Base-by-base conservation (phyloP, 73 alveolate genomes). In the Urostyla sp. region DNA sequence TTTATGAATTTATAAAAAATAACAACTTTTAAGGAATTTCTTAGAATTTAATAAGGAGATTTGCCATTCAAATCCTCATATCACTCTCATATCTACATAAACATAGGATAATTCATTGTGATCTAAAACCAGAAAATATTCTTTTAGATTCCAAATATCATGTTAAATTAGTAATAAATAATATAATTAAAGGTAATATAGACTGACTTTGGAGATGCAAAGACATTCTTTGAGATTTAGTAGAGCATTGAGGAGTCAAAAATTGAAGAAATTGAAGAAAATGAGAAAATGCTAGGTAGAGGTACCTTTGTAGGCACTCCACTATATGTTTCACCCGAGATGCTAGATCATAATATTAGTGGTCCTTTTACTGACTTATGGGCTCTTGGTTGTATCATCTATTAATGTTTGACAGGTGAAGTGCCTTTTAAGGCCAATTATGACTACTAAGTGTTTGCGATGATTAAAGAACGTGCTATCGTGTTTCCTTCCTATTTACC, bases 71-170 rank as follows among this genome's bases (percentile, higher is more conserved):
- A 66, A 34, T 92, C 16, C 87, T 92, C 24, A 58, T 52, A 24
- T 55, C 82, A 15, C 44, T 88, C 5, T 50, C 67, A 44, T 87
- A 82, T 72, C 44, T 95, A 63, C 98, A 95, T 82, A 73, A 67
- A 13, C 54, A 87, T 20, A 92, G 94, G 7, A 91, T 95, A 8
- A 74, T 79, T 38, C 94, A 95, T 82, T 83, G 98, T 85, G 97
- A 92, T 66, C 53, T 95, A 21, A 95, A 93, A 60, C 98, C 99
- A 0, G 97, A 93, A 87, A 94, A 95, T 87, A 90, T 95, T 1
- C 91, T 95, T 2, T 50, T 95, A 59, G 98, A 84, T 46, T 85
- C 80, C 18, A 56, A 88, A 6, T 83, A 94, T 76, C 95, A 93
- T 75, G 59, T 92, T 34, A 93, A 91, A 82, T 53, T 95, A 0